Base-by-base conservation (phyloP, 176 grass and related monocot species). In the Hordeum vulgare region DNA sequence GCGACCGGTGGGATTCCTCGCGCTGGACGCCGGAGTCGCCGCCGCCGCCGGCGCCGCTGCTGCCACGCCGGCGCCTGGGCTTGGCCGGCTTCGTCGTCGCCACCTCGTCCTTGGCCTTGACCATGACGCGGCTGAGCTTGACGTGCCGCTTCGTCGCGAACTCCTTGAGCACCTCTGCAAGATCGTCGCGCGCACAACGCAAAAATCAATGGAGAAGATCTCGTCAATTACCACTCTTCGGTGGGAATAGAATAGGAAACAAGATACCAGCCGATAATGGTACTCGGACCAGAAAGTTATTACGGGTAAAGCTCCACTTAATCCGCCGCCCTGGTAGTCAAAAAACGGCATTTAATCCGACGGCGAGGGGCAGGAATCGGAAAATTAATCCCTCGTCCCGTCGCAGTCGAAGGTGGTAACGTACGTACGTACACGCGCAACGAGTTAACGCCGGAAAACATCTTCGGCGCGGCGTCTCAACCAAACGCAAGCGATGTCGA, bases 111-210 rank as follows among this genome's bases (percentile, higher is more conserved):
- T 89, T 89, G 75, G 71, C 51, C 81, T 89, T 82, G 37, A 81
- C 35, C 44, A 85, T 85, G 58, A 91, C 83, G 35, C 92, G 92
- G 88, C 90, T 97, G 63, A 94, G 84, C 82, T 89, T 97, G 21
- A 94, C 71, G 15, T 88, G 90, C 77, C 84, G 88, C 88, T 94
- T 97, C n/a, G 92, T 90, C 18, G 90, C 88, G 69, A 97, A 92
- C 83, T 94, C 92, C 73, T 83, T 81, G 64, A 97, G 86, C 66
- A 97, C 95, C 86, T 97, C 95, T 97, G 86, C 13, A 28, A 3
- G 23, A 72, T 44, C 11, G 20, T 13, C 35, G 45, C n/a, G n/a
- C n/a, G n/a, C 37, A 77, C 5, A 21, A 0, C 1, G 6, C 7
- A 34, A 10, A 10, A 11, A 3, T 21, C 12, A 64, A 56, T 7